Evolutionary conservation across 1,284 basidiomycete species (phyloP).

Genomic region (Trametes versicolor): DNA sequence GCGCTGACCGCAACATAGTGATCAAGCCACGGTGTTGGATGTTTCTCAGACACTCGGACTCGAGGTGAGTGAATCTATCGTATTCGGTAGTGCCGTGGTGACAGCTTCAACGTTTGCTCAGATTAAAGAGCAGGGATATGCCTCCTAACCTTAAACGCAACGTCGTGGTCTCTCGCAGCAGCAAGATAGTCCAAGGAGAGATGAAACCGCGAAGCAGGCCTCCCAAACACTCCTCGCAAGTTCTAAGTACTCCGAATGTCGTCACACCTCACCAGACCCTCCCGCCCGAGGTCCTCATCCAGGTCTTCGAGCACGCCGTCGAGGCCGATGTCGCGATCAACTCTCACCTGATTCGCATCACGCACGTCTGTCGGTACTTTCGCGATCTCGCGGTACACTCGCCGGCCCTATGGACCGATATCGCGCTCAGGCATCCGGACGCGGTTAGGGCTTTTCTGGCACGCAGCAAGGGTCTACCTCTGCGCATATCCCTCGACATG

Average conservation of each 20-base stretch:
- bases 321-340: not conserved
- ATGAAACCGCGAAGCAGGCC: too few species aligned
- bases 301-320: not conserved
- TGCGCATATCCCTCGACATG: not conserved
- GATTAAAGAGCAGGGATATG: too few species aligned
- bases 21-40: too few species aligned
- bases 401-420: not conserved
- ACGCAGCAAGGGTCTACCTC: not conserved
- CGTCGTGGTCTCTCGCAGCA: too few species aligned
- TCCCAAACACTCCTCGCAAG: too few species aligned
- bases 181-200: too few species aligned
- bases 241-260: not conserved
- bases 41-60: too few species aligned
- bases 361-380: constrained; percentile 5
- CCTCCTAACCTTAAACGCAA: too few species aligned
- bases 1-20: too few species aligned
- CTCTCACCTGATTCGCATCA: not conserved
- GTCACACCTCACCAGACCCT: not conserved
- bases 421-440: not conserved
- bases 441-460: not conserved
- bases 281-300: not conserved
- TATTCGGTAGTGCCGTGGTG: too few species aligned
- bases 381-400: not conserved
- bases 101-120: too few species aligned
- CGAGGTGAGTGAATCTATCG: too few species aligned